phyloP scores from a whole-genome alignment of 2,329 filamentous ascomycete genomes.

The Zymoseptoria ardabiliae region DNA sequence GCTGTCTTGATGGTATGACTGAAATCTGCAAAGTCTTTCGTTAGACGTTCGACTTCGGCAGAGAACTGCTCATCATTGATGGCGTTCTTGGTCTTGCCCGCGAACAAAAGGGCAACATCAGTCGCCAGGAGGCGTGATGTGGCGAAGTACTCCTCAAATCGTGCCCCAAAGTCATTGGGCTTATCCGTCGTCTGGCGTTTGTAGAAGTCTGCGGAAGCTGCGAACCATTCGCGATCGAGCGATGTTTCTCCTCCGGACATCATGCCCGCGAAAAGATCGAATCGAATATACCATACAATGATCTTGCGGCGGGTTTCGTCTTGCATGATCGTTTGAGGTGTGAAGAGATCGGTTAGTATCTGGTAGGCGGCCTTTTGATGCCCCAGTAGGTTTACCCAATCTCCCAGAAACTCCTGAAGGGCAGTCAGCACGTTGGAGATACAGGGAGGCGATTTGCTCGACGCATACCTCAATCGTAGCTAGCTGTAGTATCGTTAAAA shows the following conservation, averaged over 20 bases:
- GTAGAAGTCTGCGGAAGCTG: conserved; percentile 56
- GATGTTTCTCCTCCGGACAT: conserved; percentile 71
- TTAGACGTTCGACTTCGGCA: conserved; percentile 45
- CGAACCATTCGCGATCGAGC: conserved; percentile 73
- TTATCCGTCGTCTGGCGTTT: conserved; percentile 50
- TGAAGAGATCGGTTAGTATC: conserved; percentile 71
- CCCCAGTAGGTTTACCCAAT: conserved; percentile 88
- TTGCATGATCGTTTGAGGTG: conserved; percentile 64
- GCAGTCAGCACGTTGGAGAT: conserved; percentile 1
- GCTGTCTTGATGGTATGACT: conserved; percentile 50
- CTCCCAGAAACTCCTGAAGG: conserved; percentile 78
- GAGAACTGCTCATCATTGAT: conserved; percentile 61
- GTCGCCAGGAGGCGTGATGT: conserved; percentile 65
- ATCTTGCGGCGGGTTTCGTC: conserved; percentile 65
- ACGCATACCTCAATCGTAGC: conserved; percentile 78
- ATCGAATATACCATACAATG: conserved; percentile 82
- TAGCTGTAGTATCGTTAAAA: conserved; percentile 83
- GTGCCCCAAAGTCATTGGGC: conserved; percentile 57
- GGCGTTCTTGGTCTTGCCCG: conserved; percentile 56
- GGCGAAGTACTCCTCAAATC: conserved; percentile 55
- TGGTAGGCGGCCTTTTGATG: conserved; percentile 86
- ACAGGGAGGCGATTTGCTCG: neutral
- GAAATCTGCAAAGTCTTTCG: conserved; percentile 44
- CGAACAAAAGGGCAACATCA: conserved; percentile 73
- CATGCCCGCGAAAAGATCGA: conserved; percentile 77